Evolutionary conservation across 2,329 filamentous ascomycete species (phyloP), one percentile per base, ranked within the genome.

Genomic region (Huntiella bhutanensis): DNA sequence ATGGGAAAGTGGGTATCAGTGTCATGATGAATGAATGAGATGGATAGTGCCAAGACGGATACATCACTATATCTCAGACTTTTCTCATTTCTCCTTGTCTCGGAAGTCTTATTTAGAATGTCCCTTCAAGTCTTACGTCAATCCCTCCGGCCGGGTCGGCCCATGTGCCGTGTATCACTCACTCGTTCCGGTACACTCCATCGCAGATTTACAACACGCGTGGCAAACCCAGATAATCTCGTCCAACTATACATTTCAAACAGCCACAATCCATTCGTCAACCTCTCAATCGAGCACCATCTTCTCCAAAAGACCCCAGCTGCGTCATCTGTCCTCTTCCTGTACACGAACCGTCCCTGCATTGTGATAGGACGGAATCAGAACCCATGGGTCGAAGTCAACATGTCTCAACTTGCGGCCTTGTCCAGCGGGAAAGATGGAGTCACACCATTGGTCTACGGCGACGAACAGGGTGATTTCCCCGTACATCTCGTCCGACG

Each of bases 331-430:
- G 63, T 96, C 43, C 73, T 96, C 2, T 82, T 96, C 48, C 72
- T 95, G 43, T 98, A 96, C 64, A 73, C 77, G 55, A 96, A 98
- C 63, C 64, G 75, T 34, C 86, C 88, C 1, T 86, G 83, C 59
- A 72, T 98, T 50, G 79, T 98, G 58, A 80, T 98, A 54, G 91
- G 91, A 38, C 78, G 91, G 50, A 98, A 98, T 60, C 91, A 98
- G 65, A 98, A 98, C 60, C 91, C 91, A 46, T 98, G 88, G 91
- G 70, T 84, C 6, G 91, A 98, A 64, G 77, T 84, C 51, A 83
- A 93, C 58, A 69, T 95, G 6, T 64, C 64, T 35, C 66, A 75
- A 1, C 64, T 93, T 4, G 45, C 50, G 19, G 32, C 16, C 34
- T 50, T 16, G 15, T 19, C 17, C 17, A 37, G 38, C 13, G 5